Conservation (phyloP, 1,284 basidiomycete species). For the Microstroma glucosiphilum region DNA sequence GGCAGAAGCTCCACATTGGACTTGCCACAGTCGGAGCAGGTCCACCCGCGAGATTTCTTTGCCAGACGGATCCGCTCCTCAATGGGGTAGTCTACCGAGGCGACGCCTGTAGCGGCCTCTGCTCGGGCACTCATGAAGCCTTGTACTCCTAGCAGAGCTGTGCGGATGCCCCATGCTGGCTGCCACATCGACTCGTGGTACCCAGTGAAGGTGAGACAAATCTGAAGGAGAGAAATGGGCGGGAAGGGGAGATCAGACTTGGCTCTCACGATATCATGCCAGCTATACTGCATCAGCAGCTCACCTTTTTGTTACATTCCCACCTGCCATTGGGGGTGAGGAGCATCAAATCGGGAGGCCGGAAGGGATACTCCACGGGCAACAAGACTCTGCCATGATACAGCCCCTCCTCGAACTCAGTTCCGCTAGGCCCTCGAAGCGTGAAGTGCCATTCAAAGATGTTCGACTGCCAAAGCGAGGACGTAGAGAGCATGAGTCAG, state of each 20-base stretch:
- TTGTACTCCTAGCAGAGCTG: constrained; percentile 59
- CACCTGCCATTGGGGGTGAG: constrained; percentile 92
- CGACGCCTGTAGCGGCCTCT: constrained; percentile 76
- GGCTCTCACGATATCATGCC: background rate
- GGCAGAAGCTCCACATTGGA: constrained; percentile 22
- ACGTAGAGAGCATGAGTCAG: constrained; percentile 10
- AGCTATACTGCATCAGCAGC: background rate
- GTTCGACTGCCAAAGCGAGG: constrained; percentile 30
- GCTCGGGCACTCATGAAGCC: constrained; percentile 46
- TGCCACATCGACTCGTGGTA: constrained; percentile 73
- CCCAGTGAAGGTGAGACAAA: constrained; percentile 53
- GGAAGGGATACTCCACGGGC: constrained; percentile 88
- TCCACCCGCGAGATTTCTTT: constrained; percentile 22
- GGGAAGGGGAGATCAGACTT: background rate
- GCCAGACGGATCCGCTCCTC: constrained; percentile 70
- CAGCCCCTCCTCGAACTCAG: constrained; percentile 49
- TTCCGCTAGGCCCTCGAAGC: constrained; percentile 66
- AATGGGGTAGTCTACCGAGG: constrained; percentile 82
- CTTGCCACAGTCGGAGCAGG: constrained; percentile 22
- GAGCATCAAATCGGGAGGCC: constrained; percentile 86
- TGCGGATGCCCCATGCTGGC: constrained; percentile 93
- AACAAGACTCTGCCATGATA: constrained; percentile 88
- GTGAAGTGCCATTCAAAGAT: constrained; percentile 89
- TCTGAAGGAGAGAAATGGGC: constrained; percentile 51
- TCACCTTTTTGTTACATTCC: constrained; percentile 76